Base-by-base conservation (phyloP, 768 basidiomycete species). In the Punctularia strigosozonata region DNA sequence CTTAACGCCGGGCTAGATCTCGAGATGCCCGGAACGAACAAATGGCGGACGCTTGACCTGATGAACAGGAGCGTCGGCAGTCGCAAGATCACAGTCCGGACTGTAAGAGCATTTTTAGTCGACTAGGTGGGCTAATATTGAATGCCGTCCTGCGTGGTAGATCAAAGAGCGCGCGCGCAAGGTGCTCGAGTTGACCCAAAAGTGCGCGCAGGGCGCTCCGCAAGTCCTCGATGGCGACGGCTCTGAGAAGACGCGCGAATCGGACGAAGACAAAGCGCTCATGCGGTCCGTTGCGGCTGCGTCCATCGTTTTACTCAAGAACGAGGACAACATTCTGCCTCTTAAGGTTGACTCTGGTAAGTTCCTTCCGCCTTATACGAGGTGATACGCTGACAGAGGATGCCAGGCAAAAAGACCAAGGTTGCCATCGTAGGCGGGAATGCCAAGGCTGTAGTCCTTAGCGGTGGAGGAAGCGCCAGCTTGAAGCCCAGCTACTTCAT, bases 1-100 rank as follows among this genome's bases (percentile, higher is more conserved):
- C 61, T 83, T 43, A 86, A 85, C 42, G 80, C 82, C n/a, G 83
- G 83, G 2, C 62, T 86, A 18, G 80, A 86, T 50, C 68, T 88
- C 25, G 82, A 85, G 53, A 85, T 84, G 80, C 82, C 81, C 0
- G 83, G 84, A 2, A 59, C 60, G 12, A 77, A 78, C 57, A 82
- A 84, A 46, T 84, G 81, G 83, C 69, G 83, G 5, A 73, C 71
- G 0, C 64, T 77, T n/a, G 75, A 80, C 43, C 66, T 76, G 24
- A 69, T 84, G 48, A 73, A 72, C 45, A 67, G 80, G 19, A 71
- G 68, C 43, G 68, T 83, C 35, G 49, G 54, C 5, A 66, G 79
- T 1, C 62, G 77, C 15, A 88, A 88, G 57, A 55, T 87, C 31
- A 75, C 71, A 1, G 55, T 65, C n/a, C 66, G 73, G 13, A 75